These are phyloP conservation scores for Citrullus colocynthis DNA, from an alignment of 306 rosid species.

Conservation along the genomic window DNA sequence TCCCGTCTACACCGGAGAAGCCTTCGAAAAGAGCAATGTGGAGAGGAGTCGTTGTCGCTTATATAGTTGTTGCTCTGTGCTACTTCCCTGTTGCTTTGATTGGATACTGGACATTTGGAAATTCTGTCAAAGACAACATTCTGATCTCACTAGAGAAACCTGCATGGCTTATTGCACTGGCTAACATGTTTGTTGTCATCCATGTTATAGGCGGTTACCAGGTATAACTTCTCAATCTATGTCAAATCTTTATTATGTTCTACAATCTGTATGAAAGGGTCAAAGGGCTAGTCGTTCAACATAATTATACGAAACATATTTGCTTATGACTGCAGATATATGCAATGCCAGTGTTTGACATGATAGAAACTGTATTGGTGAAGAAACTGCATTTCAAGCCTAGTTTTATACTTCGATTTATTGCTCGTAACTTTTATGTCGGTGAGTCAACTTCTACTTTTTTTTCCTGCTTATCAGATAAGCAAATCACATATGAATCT, in stretches of 20 bases:
- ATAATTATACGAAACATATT: background rate
- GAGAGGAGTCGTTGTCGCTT: slow-evolving; percentile 82
- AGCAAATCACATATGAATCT: background rate
- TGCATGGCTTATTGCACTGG: slow-evolving; percentile 63
- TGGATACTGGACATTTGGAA: slow-evolving; percentile 71
- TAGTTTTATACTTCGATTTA: slow-evolving; percentile 37
- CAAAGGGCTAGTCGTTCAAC: background rate
- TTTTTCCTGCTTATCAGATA: background rate
- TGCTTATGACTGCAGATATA: slow-evolving; percentile 32
- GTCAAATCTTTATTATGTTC: background rate
- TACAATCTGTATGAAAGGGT: background rate
- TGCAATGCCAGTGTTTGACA: slow-evolving; percentile 93
- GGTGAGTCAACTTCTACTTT: slow-evolving; percentile 32
- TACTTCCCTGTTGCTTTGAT: slow-evolving; percentile 86
- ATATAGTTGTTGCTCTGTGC: slow-evolving; percentile 71
- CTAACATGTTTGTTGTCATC: slow-evolving; percentile 79
- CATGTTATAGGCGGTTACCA: slow-evolving; percentile 94
- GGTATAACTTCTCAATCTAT: slow-evolving; percentile 28
- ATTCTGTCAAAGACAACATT: slow-evolving; percentile 33
- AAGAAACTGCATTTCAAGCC: slow-evolving; percentile 56
- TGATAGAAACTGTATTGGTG: slow-evolving; percentile 72
- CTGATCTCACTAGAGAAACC: slow-evolving; percentile 60
- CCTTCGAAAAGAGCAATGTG: slow-evolving; percentile 96
- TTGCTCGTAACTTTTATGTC: slow-evolving; percentile 45
- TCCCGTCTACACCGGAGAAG: slow-evolving; percentile 78